Percentiles rank a stretch among this genome's conserved stretches.
These are phyloP conservation scores for Alternaria gaisen DNA, from an alignment of 2,329 filamentous ascomycete genomes.

Conservation along the genomic window DNA sequence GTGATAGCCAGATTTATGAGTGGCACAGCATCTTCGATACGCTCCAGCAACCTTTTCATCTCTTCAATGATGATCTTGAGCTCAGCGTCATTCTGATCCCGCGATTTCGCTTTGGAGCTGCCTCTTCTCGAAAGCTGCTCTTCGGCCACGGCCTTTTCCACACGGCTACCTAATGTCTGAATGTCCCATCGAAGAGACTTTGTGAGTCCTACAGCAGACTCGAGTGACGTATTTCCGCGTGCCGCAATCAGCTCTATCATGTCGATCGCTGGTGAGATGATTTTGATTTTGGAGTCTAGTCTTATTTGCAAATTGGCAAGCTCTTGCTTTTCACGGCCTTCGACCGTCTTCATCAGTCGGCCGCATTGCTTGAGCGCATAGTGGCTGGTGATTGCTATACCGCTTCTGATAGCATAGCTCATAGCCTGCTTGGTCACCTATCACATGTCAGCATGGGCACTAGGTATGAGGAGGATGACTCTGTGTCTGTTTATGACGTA, in stretches of 20 bases:
- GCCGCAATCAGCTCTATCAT: slow-evolving; percentile 88
- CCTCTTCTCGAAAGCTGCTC: slow-evolving; percentile 63
- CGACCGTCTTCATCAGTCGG: slow-evolving; percentile 75
- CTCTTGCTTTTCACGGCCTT: slow-evolving; percentile 75
- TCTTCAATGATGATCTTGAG: slow-evolving; percentile 75
- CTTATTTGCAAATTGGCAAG: slow-evolving; percentile 75
- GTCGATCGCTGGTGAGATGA: slow-evolving; percentile 89
- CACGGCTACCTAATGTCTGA: slow-evolving; percentile 75
- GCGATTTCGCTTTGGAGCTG: slow-evolving; percentile 58
- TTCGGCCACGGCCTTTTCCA: slow-evolving; percentile 73
- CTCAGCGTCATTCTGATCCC: slow-evolving; percentile 68
- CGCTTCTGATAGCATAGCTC: slow-evolving; percentile 89
- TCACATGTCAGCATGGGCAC: slow-evolving; percentile 16
- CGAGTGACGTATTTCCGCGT: slow-evolving; percentile 79
- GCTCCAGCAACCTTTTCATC: slow-evolving; percentile 76
- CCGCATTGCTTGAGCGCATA: slow-evolving; percentile 87
- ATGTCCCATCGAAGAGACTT: slow-evolving; percentile 86
- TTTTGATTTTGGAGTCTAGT: slow-evolving; percentile 87
- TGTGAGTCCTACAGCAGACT: slow-evolving; percentile 84
- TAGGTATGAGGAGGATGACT: not conserved
- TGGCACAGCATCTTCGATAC: slow-evolving; percentile 91
- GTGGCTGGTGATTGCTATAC: slow-evolving; percentile 82
- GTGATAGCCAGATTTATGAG: slow-evolving; percentile 93
- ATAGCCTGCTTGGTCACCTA: slow-evolving; percentile 79
- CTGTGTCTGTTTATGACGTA: slow-evolving; percentile 5